These are phyloP conservation scores for cucumber (Cucumis sativus) DNA, from an alignment of 306 rosid genomes.

Conservation along the genomic window Cucumber_9930_V3 NC_026656.2:24630001-24630500, in stretches of 20 bases:
- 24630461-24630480: neutral
- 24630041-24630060: constrained; percentile 4
- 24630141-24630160: constrained; percentile 5
- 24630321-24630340: neutral
- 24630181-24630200: neutral
- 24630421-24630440: constrained; percentile 4
- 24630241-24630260: neutral
- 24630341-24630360: neutral
- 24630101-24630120: constrained; percentile 5
- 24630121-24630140: neutral
- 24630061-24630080: neutral
- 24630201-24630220: constrained; percentile 12
- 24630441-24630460: neutral
- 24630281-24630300: neutral
- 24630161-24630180: neutral
- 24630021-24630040: constrained; percentile 4
- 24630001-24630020: constrained; percentile 3
- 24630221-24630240: neutral
- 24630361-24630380: neutral
- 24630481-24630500: neutral
- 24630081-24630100: neutral
- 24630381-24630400: neutral
- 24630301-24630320: neutral
- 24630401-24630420: neutral
- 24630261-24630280: constrained; percentile 1